phyloP scores from a whole-genome alignment of 225 moss, liverwort and hornwort genomes.

The Pseudisothecium myosuroides region DNA sequence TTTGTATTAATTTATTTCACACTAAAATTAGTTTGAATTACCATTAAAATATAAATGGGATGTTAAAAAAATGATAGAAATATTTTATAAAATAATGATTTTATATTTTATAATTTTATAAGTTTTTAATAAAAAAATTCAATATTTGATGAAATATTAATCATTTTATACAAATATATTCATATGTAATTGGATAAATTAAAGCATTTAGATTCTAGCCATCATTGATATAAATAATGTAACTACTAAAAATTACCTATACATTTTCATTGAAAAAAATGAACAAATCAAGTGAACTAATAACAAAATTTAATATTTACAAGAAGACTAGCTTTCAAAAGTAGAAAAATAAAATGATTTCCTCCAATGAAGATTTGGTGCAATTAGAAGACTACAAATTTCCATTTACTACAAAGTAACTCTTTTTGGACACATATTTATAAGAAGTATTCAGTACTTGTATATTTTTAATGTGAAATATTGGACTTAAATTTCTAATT shows the following conservation, averaged over 20 bases:
- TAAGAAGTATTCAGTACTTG: neutral
- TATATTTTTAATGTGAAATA: neutral
- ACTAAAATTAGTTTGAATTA: neutral
- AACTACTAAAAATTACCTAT: neutral
- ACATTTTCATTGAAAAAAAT: neutral
- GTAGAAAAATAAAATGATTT: neutral
- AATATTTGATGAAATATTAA: neutral
- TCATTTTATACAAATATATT: neutral
- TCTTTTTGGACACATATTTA: neutral
- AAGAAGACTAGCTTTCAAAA: accelerated
- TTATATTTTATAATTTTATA: neutral
- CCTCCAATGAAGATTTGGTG: neutral
- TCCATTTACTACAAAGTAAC: neutral
- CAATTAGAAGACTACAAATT: neutral
- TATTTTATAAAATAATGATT: neutral
- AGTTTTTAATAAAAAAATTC: neutral
- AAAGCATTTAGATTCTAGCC: neutral
- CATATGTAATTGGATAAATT: neutral
- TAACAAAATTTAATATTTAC: neutral
- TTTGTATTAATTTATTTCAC: neutral
- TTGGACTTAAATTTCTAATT: neutral
- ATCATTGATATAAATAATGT: neutral
- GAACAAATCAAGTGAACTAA: neutral
- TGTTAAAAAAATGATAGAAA: neutral
- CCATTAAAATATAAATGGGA: neutral